These are phyloP conservation scores for Stipa capillata DNA, from an alignment of 176 grass and related monocot genomes.

Conservation along the genomic window DNA sequence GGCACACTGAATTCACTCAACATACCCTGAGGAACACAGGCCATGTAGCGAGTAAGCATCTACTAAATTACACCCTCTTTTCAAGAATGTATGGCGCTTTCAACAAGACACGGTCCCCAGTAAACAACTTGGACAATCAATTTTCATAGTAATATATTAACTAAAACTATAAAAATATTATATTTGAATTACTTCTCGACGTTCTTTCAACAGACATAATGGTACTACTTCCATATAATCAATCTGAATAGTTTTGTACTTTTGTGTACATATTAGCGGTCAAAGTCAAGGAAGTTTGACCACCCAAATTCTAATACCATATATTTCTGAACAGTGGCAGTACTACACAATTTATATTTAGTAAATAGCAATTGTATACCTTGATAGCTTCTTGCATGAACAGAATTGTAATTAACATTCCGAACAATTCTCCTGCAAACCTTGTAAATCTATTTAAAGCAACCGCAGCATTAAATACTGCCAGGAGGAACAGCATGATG, in stretches of 20 bases:
- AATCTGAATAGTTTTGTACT: too few species aligned
- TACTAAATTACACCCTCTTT: neutral
- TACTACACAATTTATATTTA: neutral
- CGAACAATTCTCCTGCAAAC: conserved; percentile 65
- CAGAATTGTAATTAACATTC: conserved; percentile 70
- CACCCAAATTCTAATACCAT: neutral
- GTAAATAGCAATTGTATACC: conserved; percentile 13
- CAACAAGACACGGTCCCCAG: too few species aligned
- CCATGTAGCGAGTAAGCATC: neutral
- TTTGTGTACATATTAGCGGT: too few species aligned
- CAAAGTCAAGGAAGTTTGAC: too few species aligned
- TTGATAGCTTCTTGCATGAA: conserved; percentile 63
- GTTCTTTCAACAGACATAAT: too few species aligned
- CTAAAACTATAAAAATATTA: too few species aligned
- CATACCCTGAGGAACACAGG: conserved; percentile 33
- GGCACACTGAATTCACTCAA: conserved; percentile 58
- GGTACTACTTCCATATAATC: too few species aligned
- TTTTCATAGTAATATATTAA: too few species aligned
- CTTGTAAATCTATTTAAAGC: conserved; percentile 74
- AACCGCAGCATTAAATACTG: conserved; percentile 50
- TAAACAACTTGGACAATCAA: too few species aligned
- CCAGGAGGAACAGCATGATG: conserved; percentile 46
- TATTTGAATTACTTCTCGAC: too few species aligned
- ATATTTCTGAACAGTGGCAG: neutral
- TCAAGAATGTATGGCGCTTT: too few species aligned